phyloP scores from a whole-genome alignment of 2,329 filamentous ascomycete species.

The Clarireedia paspali region DNA sequence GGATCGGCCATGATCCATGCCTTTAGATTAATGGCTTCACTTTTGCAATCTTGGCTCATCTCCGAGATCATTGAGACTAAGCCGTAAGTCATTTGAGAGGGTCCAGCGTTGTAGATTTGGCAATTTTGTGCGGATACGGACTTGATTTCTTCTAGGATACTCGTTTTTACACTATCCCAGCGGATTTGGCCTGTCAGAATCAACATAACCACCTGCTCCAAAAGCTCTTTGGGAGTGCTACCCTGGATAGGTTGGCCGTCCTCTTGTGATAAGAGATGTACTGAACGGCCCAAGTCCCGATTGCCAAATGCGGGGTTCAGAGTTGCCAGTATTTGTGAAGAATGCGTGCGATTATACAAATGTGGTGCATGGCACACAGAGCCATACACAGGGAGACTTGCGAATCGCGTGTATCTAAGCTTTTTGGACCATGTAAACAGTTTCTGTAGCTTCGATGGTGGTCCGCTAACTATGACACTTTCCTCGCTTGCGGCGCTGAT shows the following conservation, averaged over 20 bases:
- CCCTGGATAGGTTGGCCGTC: constrained; percentile 26
- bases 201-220: constrained; percentile 25
- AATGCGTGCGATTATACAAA: constrained; percentile 28
- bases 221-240: constrained; percentile 20
- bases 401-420: constrained; percentile 15
- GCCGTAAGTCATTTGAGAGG: not conserved
- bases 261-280: constrained; percentile 10
- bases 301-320: not conserved
- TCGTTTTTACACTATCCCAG: constrained; percentile 12
- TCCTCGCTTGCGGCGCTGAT: not conserved
- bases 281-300: not conserved
- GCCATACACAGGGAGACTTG: constrained; percentile 32
- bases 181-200: constrained; percentile 27
- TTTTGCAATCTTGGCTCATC: not conserved
- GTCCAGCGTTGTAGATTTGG: not conserved
- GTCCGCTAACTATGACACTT: not conserved
- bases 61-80: not conserved
- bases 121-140: not conserved
- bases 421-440: constrained; percentile 1
- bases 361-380: constrained; percentile 36
- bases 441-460: not conserved
- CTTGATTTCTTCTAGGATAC: not conserved
- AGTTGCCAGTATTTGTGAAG: constrained; percentile 1
- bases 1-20: not conserved
- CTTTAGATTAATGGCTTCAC: not conserved